Evolutionary conservation across 2,329 filamentous ascomycete genomes (phyloP).

Genomic region (Trichoderma koningii): DNA sequence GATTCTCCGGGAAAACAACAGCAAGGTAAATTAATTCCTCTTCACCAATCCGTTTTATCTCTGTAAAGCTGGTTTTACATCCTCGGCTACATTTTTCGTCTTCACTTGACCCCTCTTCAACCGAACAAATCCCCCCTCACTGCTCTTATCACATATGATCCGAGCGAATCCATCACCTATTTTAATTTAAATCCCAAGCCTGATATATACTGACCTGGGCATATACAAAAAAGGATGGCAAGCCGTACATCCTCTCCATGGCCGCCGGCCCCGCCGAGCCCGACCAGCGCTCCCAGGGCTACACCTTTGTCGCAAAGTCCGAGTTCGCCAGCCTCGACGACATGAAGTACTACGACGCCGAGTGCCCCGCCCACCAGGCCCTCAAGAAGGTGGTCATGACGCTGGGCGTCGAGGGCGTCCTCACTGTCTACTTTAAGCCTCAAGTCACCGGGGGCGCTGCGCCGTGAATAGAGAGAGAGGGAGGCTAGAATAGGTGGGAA

Average conservation of each 20-base stretch:
- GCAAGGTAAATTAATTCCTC: constrained; percentile 44
- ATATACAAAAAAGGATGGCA: constrained; percentile 58
- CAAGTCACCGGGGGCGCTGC: constrained; percentile 33
- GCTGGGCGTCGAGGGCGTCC: constrained; percentile 41
- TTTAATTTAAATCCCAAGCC: neutral
- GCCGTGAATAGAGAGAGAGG: neutral
- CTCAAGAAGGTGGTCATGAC: constrained; percentile 44
- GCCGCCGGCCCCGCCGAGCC: constrained; percentile 55
- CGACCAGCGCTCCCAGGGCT: constrained; percentile 65
- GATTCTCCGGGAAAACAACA: constrained; percentile 43
- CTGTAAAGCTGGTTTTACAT: neutral
- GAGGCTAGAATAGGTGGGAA: too few species aligned
- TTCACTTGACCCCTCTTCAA: neutral
- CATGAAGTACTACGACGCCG: constrained; percentile 69
- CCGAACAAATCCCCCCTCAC: neutral
- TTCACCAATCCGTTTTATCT: constrained; percentile 27
- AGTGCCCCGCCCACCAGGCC: constrained; percentile 46
- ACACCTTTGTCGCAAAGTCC: constrained; percentile 63
- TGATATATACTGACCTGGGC: neutral
- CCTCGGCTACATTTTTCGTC: neutral
- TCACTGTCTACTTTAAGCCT: constrained; percentile 48
- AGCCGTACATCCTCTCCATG: constrained; percentile 67
- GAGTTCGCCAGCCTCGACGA: constrained; percentile 66
- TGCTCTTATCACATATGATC: neutral
- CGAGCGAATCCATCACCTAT: neutral